These are phyloP conservation scores for Andrographis paniculata DNA, from an alignment of 305 asterid genomes.

Conservation along the genomic window DNA sequence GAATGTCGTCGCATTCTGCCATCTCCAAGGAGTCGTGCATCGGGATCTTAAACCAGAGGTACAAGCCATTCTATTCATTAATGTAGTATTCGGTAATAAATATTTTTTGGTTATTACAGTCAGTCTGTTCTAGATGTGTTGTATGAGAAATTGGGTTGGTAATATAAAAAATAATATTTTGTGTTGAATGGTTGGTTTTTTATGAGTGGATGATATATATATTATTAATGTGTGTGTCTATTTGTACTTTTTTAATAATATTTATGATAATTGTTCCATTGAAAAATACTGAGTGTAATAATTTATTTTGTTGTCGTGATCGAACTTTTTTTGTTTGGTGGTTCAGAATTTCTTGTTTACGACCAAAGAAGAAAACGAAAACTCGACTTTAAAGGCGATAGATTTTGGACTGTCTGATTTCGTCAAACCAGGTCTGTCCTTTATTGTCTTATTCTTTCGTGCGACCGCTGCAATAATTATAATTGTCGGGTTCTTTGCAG, in stretches of 20 bases:
- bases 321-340: constrained; percentile 22
- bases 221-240: no score
- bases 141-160: not conserved
- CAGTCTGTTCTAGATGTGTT: not conserved
- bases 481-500: constrained; percentile 19
- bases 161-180: not conserved
- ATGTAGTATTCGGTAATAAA: not conserved
- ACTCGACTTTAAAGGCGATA: constrained; percentile 52
- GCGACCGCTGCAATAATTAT: not conserved
- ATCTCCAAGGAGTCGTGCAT: constrained; percentile 72
- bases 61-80: constrained; percentile 5
- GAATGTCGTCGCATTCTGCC: constrained; percentile 56
- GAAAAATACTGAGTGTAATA: no score
- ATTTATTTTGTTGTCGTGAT: no score
- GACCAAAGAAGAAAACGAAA: constrained; percentile 52
- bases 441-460: not conserved
- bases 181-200: no score
- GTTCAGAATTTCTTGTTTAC: constrained; percentile 61
- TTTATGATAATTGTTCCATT: no score
- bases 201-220: no score
- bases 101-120: not conserved
- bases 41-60: constrained; percentile 79
- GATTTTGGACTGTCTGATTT: constrained; percentile 68
- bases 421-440: constrained; percentile 51
- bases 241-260: no score